Conservation (phyloP, 2,329 filamentous ascomycete species). For the Magnaporthiopsis rhizophila region DNA sequence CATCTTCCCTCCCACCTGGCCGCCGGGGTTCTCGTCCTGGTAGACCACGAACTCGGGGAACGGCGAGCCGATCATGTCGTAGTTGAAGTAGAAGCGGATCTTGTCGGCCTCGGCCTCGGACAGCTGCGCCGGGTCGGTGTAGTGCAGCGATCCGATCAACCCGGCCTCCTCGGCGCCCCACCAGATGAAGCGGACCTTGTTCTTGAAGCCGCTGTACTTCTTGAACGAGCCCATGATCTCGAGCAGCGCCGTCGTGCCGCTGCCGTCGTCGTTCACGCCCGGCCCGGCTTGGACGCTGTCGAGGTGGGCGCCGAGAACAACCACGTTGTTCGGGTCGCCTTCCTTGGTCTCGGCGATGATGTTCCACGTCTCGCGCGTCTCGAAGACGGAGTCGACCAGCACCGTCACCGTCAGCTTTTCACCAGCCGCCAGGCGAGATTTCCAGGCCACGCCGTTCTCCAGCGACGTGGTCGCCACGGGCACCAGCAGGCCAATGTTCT, state of each 20-base stretch:
- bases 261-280: slow-evolving; percentile 60
- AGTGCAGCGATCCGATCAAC: slow-evolving; percentile 46
- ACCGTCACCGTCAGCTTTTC: slow-evolving; percentile 22
- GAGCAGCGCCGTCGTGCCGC: slow-evolving; percentile 50
- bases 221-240: slow-evolving; percentile 50
- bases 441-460: slow-evolving; percentile 19
- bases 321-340: slow-evolving; percentile 32
- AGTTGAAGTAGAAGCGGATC: slow-evolving; percentile 48
- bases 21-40: slow-evolving; percentile 32
- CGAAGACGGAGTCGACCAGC: slow-evolving; percentile 28
- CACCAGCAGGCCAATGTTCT: slow-evolving; percentile 16
- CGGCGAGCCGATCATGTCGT: slow-evolving; percentile 49
- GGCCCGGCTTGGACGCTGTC: slow-evolving; percentile 43
- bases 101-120: slow-evolving; percentile 35
- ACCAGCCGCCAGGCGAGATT: slow-evolving; percentile 23
- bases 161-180: slow-evolving; percentile 52
- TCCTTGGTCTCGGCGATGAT: slow-evolving; percentile 36
- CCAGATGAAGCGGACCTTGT: slow-evolving; percentile 51
- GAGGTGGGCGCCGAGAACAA: slow-evolving; percentile 34
- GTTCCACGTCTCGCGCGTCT: slow-evolving; percentile 33
- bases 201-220: slow-evolving; percentile 43
- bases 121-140: slow-evolving; percentile 36
- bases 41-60: slow-evolving; percentile 45
- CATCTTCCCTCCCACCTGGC: slow-evolving; percentile 37
- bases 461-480: slow-evolving; percentile 20